phyloP scores from a whole-genome alignment of 495 filamentous ascomycete species.

The Penicillium samsonianum region DNA sequence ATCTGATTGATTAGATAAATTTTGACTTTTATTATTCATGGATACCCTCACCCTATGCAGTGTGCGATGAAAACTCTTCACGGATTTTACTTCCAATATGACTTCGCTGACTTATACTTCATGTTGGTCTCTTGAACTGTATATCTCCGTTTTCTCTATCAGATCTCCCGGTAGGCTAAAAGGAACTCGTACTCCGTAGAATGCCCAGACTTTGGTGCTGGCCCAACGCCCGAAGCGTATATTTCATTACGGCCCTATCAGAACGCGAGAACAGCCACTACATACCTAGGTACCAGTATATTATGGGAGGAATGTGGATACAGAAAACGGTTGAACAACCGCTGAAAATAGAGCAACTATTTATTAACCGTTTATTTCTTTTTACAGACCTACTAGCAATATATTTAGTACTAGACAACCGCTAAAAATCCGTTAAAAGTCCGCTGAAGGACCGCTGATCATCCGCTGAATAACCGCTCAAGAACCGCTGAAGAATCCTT shows the following conservation, averaged over 20 bases:
- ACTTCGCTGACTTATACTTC: too few relatives aligned
- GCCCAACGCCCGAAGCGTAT: not conserved
- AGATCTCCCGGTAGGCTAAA: not conserved
- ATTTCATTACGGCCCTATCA: not conserved
- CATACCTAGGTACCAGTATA: not conserved
- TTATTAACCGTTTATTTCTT: not conserved
- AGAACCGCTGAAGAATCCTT: not conserved
- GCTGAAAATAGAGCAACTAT: not conserved
- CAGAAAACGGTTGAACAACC: not conserved
- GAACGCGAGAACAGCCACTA: not conserved
- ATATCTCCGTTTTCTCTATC: not conserved
- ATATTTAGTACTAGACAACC: not conserved
- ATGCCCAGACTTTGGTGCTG: not conserved
- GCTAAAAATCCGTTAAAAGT: not conserved
- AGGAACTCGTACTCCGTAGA: not conserved
- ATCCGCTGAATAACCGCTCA: not conserved
- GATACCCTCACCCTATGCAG: not conserved
- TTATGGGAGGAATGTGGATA: not conserved
- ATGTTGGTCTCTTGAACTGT: not conserved
- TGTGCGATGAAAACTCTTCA: not conserved
- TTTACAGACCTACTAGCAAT: not conserved
- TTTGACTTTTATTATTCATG: not conserved
- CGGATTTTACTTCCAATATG: not conserved
- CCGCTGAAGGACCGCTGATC: too few relatives aligned
- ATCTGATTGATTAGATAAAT: constrained; percentile 13